These are phyloP conservation scores for Eucalyptus erythrocorys DNA, from an alignment of 345 rosid species.

Conservation along the genomic window DNA sequence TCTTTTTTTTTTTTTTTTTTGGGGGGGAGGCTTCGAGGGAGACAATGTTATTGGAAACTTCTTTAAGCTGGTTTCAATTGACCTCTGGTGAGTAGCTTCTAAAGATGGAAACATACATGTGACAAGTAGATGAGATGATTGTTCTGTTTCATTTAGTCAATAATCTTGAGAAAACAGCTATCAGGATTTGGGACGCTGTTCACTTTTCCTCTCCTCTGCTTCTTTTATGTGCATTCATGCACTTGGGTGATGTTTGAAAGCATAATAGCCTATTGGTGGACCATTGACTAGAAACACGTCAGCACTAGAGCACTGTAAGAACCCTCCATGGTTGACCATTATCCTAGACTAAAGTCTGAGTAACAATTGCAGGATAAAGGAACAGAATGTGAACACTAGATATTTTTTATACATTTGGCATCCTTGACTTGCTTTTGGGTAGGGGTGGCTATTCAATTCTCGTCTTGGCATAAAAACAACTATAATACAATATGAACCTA, in stretches of 20 bases:
- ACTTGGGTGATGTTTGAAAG: neutral
- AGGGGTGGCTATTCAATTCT: neutral
- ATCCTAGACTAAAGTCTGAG: neutral
- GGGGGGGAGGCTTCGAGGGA: neutral
- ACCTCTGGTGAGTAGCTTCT: neutral
- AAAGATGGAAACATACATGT: neutral
- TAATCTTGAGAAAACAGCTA: neutral
- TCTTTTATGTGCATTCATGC: neutral
- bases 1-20: neutral
- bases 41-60: neutral
- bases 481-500: neutral
- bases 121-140: neutral
- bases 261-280: neutral
- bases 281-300: neutral
- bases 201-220: neutral
- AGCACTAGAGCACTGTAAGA: neutral
- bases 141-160: neutral
- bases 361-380: neutral
- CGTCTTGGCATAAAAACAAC: neutral
- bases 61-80: neutral
- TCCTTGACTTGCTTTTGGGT: neutral
- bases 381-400: neutral
- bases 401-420: neutral
- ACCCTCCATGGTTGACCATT: neutral
- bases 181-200: neutral